Conservation (phyloP, 371 early-diverging fungal species). For the Rhizopus stolonifer region DNA sequence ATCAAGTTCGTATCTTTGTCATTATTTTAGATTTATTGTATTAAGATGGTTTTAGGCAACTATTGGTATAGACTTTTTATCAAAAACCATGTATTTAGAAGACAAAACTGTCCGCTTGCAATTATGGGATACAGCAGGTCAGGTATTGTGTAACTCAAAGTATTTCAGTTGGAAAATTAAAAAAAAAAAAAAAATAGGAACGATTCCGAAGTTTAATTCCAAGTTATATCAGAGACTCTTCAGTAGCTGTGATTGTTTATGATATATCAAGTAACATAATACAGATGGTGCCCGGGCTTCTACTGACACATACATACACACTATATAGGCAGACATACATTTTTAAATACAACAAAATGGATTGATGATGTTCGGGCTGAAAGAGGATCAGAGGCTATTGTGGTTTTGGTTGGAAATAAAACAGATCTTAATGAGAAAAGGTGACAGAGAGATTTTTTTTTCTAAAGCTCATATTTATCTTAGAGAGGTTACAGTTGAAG, state of each 20-base stretch:
- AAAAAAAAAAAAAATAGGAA: conserved; percentile 56
- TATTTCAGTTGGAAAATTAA: not conserved
- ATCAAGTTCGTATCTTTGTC: conserved; percentile 62
- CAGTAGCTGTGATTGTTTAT: conserved; percentile 97
- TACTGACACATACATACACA: not conserved
- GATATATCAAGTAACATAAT: conserved; percentile 81
- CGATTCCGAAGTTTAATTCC: conserved; percentile 96
- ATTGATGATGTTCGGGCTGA: conserved; percentile 96
- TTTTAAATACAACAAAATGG: conserved; percentile 95
- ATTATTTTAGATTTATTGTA: not conserved
- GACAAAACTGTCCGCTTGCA: conserved; percentile 96
- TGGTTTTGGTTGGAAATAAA: conserved; percentile 98
- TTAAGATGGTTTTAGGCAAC: conserved; percentile 75
- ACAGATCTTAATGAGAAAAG: conserved; percentile 93
- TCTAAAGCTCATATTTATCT: conserved; percentile 1
- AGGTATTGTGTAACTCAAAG: conserved; percentile 53
- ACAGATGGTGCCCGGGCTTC: not conserved
- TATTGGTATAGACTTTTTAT: conserved; percentile 99
- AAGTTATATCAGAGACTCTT: conserved; percentile 96
- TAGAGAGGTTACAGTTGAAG: conserved; percentile 89
- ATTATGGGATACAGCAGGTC: conserved; percentile 99
- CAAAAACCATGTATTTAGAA: conserved; percentile 97
- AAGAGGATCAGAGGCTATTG: conserved; percentile 94
- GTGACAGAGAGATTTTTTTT: too few relatives aligned
- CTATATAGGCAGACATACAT: conserved; percentile 76